Conservation (phyloP, 192 early-diverging fungal genomes). For the Linnemannia hyalina region DNA sequence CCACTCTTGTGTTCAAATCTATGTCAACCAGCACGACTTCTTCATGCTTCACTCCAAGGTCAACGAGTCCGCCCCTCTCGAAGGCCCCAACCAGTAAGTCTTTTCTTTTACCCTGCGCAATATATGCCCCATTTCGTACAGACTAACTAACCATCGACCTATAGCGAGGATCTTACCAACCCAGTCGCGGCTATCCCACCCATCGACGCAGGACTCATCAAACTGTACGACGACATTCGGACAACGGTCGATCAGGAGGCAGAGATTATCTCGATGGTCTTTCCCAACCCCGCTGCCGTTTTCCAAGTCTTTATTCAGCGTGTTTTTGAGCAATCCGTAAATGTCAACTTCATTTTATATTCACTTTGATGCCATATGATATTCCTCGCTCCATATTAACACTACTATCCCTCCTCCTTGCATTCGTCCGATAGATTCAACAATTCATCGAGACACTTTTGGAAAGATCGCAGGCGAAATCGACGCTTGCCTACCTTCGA, state of each 20-base stretch:
- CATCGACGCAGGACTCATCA: constrained; percentile 77
- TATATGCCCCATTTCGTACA: neutral
- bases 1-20: constrained; percentile 92
- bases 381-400: neutral
- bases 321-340: constrained; percentile 95
- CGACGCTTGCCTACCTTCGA: constrained; percentile 85
- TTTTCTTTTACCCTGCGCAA: neutral
- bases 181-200: constrained; percentile 69
- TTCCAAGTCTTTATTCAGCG: constrained; percentile 96
- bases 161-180: constrained; percentile 63
- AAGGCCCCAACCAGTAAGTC: constrained; percentile 50
- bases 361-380: neutral
- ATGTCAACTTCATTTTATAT: neutral
- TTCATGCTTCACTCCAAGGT: constrained; percentile 87
- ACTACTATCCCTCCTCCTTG: neutral
- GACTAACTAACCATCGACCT: constrained; percentile 11
- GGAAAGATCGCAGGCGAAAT: constrained; percentile 74
- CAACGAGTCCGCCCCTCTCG: constrained; percentile 61
- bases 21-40: constrained; percentile 98
- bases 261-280: constrained; percentile 92
- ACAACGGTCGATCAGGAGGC: constrained; percentile 90
- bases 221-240: constrained; percentile 88
- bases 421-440: constrained; percentile 76
- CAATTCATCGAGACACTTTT: constrained; percentile 88
- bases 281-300: constrained; percentile 90